Base-by-base conservation (phyloP, 2,329 filamentous ascomycete species). In the Penicillium sp. region DNA sequence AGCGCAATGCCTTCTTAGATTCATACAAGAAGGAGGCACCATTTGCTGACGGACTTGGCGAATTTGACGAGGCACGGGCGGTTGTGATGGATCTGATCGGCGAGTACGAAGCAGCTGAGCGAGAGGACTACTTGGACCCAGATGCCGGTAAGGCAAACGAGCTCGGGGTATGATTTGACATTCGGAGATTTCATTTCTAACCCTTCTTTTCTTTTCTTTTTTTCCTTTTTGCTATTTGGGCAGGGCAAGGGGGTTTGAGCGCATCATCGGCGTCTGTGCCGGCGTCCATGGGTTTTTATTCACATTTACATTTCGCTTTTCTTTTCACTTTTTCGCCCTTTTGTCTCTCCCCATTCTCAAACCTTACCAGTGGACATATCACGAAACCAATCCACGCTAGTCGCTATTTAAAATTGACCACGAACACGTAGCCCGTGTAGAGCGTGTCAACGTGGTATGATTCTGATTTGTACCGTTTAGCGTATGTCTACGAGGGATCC, bases 1-100 rank as follows among this genome's bases (percentile, higher is more conserved):
- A 97, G 72, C 86, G 91, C 45, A 97, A 97, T 68, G 93, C 93
- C 43, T 98, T 97, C 70, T 79, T 98, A 63, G 93, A 98, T 61
- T 83, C 83, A 41, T 98, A 98, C 73, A 97, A 95, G 74, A 93
- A 93, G 69, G 94, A 95, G 52, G 85, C 88, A 0, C 88, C 90
- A 1, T 98, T 98, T 69, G 78, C 88, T 0, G 91, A 97, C 57
- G 93, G 90, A 38, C 74, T 98, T 37, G 81, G 87, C 59, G 91
- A 98, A 70, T 98, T 98, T 62, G 94, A 98, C 67, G 90, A 96
- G 70, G 87, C 93, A 31, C 82, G 87, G 58, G 85, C 93, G 64
- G 91, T 97, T 5, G 91, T 97, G 19, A 82, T 84, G 62, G 91
- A 95, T 68, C 73, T 97, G 55, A 91, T 97, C 64, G 80, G 82